A percentile compares a stretch with the other conserved stretches of the same genome.
Evolutionary conservation across 192 early-diverging fungal genomes (phyloP).

Genomic region (Glomus cerebriforme): DNA sequence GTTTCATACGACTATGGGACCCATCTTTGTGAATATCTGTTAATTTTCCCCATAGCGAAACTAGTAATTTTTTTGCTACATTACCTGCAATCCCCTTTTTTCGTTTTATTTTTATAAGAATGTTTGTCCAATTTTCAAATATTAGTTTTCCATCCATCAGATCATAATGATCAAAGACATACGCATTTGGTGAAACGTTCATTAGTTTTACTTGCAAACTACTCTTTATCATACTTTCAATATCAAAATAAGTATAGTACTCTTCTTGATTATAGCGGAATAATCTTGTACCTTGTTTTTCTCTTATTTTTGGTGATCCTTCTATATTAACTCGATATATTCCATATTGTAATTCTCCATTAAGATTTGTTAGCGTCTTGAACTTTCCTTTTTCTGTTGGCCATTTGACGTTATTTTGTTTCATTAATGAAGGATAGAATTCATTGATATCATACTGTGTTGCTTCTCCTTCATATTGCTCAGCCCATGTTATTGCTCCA

Average conservation of each 20-base stretch:
- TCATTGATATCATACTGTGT: too few species aligned
- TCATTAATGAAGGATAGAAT: too few species aligned
- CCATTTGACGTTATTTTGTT: neutral
- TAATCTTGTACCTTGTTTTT: neutral
- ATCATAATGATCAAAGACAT: neutral
- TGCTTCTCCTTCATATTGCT: too few species aligned
- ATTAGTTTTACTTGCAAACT: neutral
- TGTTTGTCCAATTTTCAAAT: neutral
- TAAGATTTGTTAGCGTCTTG: neutral
- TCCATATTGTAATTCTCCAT: neutral
- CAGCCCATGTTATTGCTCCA: too few species aligned
- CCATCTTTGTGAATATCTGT: too few species aligned
- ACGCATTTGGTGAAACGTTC: neutral
- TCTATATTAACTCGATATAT: slow-evolving; percentile 9
- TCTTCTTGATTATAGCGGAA: neutral
- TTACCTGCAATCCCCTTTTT: neutral
- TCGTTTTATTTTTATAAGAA: neutral
- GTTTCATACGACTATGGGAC: neutral
- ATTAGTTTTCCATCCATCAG: neutral
- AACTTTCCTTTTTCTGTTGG: neutral
- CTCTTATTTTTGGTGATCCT: neutral
- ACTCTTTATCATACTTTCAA: neutral
- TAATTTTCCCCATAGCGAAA: slow-evolving; percentile 4
- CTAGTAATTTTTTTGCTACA: slow-evolving; percentile 4
- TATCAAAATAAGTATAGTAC: neutral